These are phyloP conservation scores for Chlamydomonas sp. DNA, from an alignment of 139 green algal species.

Conservation along the genomic window DNA sequence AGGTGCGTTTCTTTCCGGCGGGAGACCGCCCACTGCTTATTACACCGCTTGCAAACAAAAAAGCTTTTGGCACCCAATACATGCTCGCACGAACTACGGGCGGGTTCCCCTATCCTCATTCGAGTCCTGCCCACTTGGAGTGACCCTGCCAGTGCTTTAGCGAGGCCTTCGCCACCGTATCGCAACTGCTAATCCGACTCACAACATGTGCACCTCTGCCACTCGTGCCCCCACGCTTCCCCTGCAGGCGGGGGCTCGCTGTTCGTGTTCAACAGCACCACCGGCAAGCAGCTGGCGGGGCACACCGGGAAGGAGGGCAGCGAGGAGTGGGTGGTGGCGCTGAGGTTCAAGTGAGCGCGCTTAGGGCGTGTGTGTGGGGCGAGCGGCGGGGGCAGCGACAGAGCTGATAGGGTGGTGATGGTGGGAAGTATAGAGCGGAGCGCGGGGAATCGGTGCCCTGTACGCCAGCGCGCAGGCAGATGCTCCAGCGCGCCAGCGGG, in stretches of 20 bases:
- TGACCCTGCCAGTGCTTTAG: neutral
- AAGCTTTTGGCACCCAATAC: neutral
- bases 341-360: constrained; percentile 10
- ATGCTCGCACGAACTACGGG: neutral
- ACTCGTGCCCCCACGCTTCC: neutral
- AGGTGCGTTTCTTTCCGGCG: neutral
- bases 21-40: too few species aligned
- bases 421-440: too few species aligned
- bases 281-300: constrained; percentile 21
- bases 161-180: neutral
- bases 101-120: neutral
- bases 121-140: neutral
- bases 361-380: neutral
- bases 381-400: neutral
- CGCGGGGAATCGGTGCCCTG: too few species aligned
- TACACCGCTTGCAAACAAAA: neutral
- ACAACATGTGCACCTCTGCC: neutral
- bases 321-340: neutral
- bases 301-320: neutral
- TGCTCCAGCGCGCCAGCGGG: too few species aligned
- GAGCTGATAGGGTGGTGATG: too few species aligned
- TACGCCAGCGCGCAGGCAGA: too few species aligned
- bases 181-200: neutral
- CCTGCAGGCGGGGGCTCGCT: neutral
- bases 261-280: constrained; percentile 25